Percentiles rank a stretch among this genome's conserved stretches.
Conservation (phyloP, 2,329 filamentous ascomycete genomes). For the Ceratocystis harringtonii region DNA sequence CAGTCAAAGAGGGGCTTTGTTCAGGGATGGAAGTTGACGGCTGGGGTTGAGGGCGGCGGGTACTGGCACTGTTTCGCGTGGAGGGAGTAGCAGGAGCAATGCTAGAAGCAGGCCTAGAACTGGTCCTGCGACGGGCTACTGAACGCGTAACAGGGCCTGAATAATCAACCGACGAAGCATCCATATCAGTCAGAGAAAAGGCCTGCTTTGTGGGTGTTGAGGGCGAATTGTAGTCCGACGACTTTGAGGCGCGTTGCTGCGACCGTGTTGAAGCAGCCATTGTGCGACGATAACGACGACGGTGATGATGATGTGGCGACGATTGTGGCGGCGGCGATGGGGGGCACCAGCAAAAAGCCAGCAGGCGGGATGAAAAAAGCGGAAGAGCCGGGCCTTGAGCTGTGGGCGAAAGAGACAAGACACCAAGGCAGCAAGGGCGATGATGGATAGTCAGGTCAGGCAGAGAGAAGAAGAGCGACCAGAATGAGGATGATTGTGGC, state of each 20-base stretch:
- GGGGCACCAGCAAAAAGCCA: not conserved
- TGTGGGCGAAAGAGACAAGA: not conserved
- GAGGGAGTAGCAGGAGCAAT: constrained; percentile 3
- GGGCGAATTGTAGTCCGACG: not conserved
- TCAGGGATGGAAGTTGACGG: not conserved
- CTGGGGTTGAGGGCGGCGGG: not conserved
- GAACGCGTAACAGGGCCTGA: constrained; percentile 65
- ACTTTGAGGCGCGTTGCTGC: constrained; percentile 10
- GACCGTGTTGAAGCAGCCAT: constrained; percentile 14
- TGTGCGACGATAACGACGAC: not conserved
- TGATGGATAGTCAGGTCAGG: not conserved
- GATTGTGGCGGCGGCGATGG: not conserved
- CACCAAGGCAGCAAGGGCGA: constrained; percentile 9
- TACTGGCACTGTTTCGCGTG: not conserved
- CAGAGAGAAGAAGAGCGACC: constrained; percentile 12
- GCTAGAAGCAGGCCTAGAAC: constrained; percentile 6
- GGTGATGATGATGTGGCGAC: not conserved
- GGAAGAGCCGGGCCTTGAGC: constrained; percentile 13
- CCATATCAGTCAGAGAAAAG: constrained; percentile 6
- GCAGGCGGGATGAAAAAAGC: constrained; percentile 12
- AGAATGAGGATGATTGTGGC: constrained; percentile 15
- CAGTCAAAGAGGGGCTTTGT: constrained; percentile 6
- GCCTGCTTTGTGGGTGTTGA: constrained; percentile 10
- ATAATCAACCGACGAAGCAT: constrained; percentile 27
- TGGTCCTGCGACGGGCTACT: constrained; percentile 37